Conservation (phyloP, 2,329 filamentous ascomycete genomes). For the Ascochyta fabae region DNA sequence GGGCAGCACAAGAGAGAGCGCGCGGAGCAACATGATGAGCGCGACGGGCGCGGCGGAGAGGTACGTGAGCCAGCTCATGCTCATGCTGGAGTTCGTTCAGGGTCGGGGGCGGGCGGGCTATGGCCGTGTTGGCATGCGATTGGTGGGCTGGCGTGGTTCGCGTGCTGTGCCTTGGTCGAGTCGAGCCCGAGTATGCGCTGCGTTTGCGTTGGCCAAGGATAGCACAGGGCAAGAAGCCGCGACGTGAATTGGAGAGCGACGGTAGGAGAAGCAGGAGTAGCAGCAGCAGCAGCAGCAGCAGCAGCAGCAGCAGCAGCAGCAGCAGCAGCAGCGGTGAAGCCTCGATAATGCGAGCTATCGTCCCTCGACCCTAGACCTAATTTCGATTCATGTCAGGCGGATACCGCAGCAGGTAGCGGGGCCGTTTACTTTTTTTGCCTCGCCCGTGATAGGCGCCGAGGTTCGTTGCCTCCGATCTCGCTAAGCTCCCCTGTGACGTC, state of each 20-base stretch:
- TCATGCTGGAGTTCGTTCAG: conserved; percentile 30
- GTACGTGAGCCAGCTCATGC: conserved; percentile 46
- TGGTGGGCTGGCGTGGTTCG: conserved; percentile 10
- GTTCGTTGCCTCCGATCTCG: conserved; percentile 14
- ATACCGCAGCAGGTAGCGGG: conserved; percentile 7
- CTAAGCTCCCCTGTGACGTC: conserved; percentile 10
- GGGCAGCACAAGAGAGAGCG: conserved; percentile 40
- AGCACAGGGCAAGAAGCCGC: not conserved
- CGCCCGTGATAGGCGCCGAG: conserved; percentile 14
- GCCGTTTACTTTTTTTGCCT: conserved; percentile 15
- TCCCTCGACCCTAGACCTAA: not conserved
- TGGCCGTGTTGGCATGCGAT: conserved; percentile 11
- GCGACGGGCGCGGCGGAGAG: conserved; percentile 35
- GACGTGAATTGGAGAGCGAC: not conserved
- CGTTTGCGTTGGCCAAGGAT: not conserved
- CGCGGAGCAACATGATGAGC: conserved; percentile 39
- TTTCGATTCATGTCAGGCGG: conserved; percentile 3
- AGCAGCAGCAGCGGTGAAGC: conserved; percentile 5
- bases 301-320: not conserved
- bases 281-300: not conserved
- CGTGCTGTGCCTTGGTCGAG: not conserved
- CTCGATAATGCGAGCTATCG: not conserved
- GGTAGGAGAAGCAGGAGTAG: not conserved
- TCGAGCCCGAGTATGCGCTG: not conserved
- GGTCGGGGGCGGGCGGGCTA: conserved; percentile 10